These are phyloP conservation scores for Anisodus tanguticus DNA, from an alignment of 257 asterid species.

Conservation along the genomic window DNA sequence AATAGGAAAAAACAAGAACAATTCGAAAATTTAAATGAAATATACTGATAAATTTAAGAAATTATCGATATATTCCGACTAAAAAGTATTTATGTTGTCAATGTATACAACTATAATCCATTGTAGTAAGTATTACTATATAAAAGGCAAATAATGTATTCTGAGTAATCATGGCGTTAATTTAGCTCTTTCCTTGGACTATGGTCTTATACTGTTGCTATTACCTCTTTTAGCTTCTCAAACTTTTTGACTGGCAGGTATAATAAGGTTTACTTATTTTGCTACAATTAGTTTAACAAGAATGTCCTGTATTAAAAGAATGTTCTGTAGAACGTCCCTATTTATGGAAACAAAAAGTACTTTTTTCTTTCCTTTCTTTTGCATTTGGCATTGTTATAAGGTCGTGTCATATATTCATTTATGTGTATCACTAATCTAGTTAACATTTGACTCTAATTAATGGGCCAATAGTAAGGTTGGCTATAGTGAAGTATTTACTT, in stretches of 20 bases:
- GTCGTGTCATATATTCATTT: not conserved
- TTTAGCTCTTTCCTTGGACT: not conserved
- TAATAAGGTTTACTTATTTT: not conserved
- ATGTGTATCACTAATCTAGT: not conserved
- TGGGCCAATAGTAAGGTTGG: not conserved
- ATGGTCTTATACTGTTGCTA: not conserved
- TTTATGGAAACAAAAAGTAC: slow-evolving; percentile 16
- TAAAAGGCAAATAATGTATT: not conserved
- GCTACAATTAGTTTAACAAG: slow-evolving; percentile 25
- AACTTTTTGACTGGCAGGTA: not conserved
- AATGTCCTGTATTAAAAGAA: slow-evolving; percentile 16
- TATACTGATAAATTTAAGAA: too few species aligned
- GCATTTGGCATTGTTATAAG: not conserved
- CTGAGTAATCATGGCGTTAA: not conserved
- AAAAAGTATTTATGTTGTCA: too few species aligned
- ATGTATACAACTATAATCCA: too few species aligned
- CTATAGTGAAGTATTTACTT: not conserved
- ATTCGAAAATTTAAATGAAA: too few species aligned
- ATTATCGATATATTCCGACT: too few species aligned
- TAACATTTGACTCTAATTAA: not conserved
- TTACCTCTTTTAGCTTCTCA: not conserved
- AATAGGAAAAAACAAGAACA: too few species aligned
- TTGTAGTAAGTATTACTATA: not conserved
- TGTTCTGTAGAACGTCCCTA: not conserved
- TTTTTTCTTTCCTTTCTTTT: not conserved